Conservation (phyloP, 805 yeast species). For the Alloascoidea africana region DNA sequence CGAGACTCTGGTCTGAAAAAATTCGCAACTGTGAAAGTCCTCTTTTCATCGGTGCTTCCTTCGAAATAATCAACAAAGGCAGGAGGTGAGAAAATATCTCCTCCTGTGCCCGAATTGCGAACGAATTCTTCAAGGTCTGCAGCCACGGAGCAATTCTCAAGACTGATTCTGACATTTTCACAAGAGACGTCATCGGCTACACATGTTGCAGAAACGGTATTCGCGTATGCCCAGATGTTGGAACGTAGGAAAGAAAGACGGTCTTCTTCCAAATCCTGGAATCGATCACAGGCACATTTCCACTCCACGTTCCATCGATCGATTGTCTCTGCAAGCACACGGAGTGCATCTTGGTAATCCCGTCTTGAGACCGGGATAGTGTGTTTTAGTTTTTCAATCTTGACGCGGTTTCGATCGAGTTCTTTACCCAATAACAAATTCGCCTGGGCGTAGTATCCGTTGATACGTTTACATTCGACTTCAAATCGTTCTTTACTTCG, state of each 20-base stretch:
- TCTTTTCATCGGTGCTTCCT: constrained; percentile 21
- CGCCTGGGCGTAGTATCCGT: constrained; percentile 43
- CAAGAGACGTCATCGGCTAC: constrained; percentile 67
- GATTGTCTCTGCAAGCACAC: constrained; percentile 38
- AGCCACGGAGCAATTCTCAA: constrained; percentile 54
- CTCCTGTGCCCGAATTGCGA: constrained; percentile 46
- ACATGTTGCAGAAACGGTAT: constrained; percentile 58
- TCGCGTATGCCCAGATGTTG: constrained; percentile 67
- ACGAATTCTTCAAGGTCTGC: constrained; percentile 43
- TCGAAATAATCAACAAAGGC: constrained; percentile 44
- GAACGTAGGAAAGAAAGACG: constrained; percentile 54
- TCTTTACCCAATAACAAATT: constrained; percentile 65
- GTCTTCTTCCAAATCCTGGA: constrained; percentile 59
- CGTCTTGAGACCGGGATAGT: constrained; percentile 27
- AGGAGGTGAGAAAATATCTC: constrained; percentile 41
- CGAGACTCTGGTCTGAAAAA: constrained; percentile 13
- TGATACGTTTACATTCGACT: constrained; percentile 39
- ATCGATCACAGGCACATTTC: constrained; percentile 42
- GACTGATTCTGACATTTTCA: constrained; percentile 48
- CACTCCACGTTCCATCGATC: constrained; percentile 62
- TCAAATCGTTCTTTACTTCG: constrained; percentile 32
- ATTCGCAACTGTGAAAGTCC: constrained; percentile 18
- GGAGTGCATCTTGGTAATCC: constrained; percentile 42
- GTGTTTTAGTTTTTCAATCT: constrained; percentile 32
- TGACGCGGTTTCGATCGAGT: constrained; percentile 40